phyloP scores from a whole-genome alignment of 2,329 filamentous ascomycete genomes.

The Beauveria rudraprayagi region DNA sequence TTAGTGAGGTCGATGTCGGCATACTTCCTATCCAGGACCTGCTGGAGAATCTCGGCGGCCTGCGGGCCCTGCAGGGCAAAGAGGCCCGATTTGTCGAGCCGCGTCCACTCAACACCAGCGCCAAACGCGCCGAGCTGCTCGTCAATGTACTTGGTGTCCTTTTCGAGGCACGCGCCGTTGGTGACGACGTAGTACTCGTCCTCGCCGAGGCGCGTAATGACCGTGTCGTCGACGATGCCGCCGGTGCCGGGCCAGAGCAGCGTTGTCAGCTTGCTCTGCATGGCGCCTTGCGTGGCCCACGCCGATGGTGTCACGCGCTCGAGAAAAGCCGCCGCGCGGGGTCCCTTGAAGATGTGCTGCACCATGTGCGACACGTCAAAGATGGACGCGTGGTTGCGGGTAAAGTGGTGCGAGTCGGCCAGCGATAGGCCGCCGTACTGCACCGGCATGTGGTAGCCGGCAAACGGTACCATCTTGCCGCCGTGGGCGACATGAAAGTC shows the following conservation, averaged over 20 bases:
- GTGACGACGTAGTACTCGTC: conserved; percentile 87
- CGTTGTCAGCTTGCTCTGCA: conserved; percentile 75
- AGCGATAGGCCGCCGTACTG: conserved; percentile 75
- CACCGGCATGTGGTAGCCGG: conserved; percentile 86
- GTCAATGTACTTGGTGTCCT: conserved; percentile 72
- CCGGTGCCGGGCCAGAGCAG: conserved; percentile 73
- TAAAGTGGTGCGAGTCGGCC: conserved; percentile 81
- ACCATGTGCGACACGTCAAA: conserved; percentile 98
- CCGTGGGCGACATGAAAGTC: conserved; percentile 70
- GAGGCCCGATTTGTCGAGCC: conserved; percentile 66
- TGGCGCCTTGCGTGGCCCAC: conserved; percentile 52
- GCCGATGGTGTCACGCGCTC: conserved; percentile 76
- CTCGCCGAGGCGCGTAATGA: conserved; percentile 71
- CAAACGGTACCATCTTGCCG: conserved; percentile 95
- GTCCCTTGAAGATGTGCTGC: conserved; percentile 77
- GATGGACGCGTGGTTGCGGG: conserved; percentile 75
- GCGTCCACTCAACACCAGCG: conserved; percentile 55
- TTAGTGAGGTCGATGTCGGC: conserved; percentile 45
- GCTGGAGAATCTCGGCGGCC: conserved; percentile 59
- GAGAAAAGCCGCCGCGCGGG: conserved; percentile 72
- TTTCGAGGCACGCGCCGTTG: conserved; percentile 85
- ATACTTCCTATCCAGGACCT: conserved; percentile 45
- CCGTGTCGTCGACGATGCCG: conserved; percentile 90
- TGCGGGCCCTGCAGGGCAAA: conserved; percentile 85
- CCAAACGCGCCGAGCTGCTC: conserved; percentile 56